These are phyloP conservation scores for Paxillus ammoniavirescens DNA, from an alignment of 768 basidiomycete species.

Conservation along the genomic window DNA sequence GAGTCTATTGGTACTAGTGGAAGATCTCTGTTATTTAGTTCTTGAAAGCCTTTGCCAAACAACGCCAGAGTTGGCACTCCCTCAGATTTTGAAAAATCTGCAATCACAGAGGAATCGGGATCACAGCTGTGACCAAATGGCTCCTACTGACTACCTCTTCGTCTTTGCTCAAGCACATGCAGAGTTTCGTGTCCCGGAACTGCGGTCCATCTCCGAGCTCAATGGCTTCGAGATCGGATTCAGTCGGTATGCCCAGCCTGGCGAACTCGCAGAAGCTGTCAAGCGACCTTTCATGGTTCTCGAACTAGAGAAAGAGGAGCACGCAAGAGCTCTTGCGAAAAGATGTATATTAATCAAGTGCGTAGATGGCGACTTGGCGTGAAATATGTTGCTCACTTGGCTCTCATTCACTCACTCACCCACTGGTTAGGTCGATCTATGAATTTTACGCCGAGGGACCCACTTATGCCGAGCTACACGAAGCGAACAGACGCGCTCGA, in stretches of 20 bases:
- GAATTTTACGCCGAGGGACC: conserved; percentile 74
- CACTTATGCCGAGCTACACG: conserved; percentile 71
- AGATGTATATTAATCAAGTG: conserved; percentile 87
- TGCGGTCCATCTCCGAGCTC: conserved; percentile 73
- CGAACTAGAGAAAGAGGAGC: conserved; percentile 63
- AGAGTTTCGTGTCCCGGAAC: conserved; percentile 83
- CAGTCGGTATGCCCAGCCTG: conserved; percentile 34
- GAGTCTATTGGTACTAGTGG: no score
- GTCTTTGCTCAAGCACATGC: conserved; percentile 80
- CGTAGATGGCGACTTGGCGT: conserved; percentile 13
- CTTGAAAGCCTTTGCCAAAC: conserved; percentile 13
- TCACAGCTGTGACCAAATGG: conserved; percentile 14
- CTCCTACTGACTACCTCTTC: conserved; percentile 49
- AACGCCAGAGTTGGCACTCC: neutral
- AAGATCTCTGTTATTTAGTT: neutral
- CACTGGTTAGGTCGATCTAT: conserved; percentile 59
- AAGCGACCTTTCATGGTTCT: conserved; percentile 75
- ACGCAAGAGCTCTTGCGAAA: conserved; percentile 69
- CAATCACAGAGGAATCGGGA: neutral
- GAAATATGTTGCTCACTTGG: neutral
- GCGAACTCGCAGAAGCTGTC: conserved; percentile 45
- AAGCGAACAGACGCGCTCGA: conserved; percentile 41
- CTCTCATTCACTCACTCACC: neutral
- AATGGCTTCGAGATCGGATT: conserved; percentile 61
- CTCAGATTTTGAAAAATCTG: conserved; percentile 1